Conservation (phyloP, 495 filamentous ascomycete species). For the Terfezia claveryi region DNA sequence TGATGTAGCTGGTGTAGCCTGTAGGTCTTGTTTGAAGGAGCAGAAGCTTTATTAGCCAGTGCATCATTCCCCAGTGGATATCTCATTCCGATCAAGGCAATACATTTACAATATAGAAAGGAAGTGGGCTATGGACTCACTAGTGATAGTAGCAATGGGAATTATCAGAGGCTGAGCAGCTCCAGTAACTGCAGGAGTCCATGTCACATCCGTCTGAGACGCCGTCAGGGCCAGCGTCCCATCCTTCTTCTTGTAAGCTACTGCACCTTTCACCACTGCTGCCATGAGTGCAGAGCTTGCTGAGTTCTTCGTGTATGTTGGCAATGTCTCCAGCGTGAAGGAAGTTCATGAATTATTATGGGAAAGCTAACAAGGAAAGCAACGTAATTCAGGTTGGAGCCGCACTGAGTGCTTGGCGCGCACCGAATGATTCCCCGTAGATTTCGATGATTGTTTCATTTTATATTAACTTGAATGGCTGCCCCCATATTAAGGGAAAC, state of each 20-base stretch:
- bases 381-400: no score
- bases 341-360: no score
- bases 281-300: conserved; percentile 23
- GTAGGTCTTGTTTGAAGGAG: conserved; percentile 36
- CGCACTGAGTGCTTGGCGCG: no score
- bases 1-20: conserved; percentile 64
- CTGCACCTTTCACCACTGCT: conserved; percentile 39
- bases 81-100: no score
- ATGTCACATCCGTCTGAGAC: conserved; percentile 50
- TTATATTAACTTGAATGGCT: no score
- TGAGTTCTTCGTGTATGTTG: neutral
- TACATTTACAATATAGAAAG: no score
- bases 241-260: conserved; percentile 91
- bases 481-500: no score
- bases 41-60: neutral
- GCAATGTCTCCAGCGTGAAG: no score
- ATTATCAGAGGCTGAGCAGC: conserved; percentile 41
- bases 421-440: no score
- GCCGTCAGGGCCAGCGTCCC: conserved; percentile 50
- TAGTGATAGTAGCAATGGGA: conserved; percentile 52
- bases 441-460: no score
- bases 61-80: neutral
- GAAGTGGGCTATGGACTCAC: conserved; percentile 24
- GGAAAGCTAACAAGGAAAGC: no score
- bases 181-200: conserved; percentile 43